These are phyloP conservation scores for Cercospora sojina DNA, from an alignment of 2,329 filamentous ascomycete genomes.

Conservation along the genomic window DNA sequence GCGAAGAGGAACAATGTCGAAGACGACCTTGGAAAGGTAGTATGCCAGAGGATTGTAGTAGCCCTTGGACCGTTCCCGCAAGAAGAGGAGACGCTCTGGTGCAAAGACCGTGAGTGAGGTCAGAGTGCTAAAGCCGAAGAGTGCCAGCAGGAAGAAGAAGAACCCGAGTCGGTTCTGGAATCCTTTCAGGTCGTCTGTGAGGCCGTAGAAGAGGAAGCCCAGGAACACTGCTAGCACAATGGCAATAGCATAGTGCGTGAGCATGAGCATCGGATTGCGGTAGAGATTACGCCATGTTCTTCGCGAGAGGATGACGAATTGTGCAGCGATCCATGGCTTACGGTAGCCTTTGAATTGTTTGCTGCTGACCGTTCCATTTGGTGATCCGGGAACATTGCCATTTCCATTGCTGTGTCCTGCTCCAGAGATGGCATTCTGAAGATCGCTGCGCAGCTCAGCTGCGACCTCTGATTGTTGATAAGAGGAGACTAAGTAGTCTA, in stretches of 20 bases:
- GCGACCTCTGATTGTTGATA: conserved; percentile 80
- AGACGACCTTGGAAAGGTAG: conserved; percentile 94
- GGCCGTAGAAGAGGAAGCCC: conserved; percentile 91
- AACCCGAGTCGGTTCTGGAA: conserved; percentile 97
- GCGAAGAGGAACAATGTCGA: conserved; percentile 92
- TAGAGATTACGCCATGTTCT: conserved; percentile 97
- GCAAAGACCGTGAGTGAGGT: conserved; percentile 94
- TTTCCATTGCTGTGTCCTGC: conserved; percentile 67
- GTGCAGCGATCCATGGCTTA: conserved; percentile 73
- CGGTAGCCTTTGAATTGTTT: conserved; percentile 69
- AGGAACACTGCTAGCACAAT: conserved; percentile 92
- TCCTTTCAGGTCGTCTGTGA: conserved; percentile 92
- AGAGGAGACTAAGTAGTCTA: conserved; percentile 75
- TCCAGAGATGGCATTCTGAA: conserved; percentile 63
- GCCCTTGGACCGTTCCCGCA: conserved; percentile 90
- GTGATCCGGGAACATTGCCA: conserved; percentile 42
- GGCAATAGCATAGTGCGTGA: conserved; percentile 96
- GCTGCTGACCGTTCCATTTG: conserved; percentile 51
- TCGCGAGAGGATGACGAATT: conserved; percentile 85
- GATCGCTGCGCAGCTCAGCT: conserved; percentile 71
- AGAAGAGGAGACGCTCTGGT: conserved; percentile 83
- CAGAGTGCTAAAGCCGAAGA: conserved; percentile 95
- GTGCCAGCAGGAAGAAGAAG: conserved; percentile 93
- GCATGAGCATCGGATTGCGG: conserved; percentile 95
- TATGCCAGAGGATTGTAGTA: conserved; percentile 95